Base-by-base conservation (phyloP, 495 filamentous ascomycete genomes). In the Xylaria flabelliformis region DNA sequence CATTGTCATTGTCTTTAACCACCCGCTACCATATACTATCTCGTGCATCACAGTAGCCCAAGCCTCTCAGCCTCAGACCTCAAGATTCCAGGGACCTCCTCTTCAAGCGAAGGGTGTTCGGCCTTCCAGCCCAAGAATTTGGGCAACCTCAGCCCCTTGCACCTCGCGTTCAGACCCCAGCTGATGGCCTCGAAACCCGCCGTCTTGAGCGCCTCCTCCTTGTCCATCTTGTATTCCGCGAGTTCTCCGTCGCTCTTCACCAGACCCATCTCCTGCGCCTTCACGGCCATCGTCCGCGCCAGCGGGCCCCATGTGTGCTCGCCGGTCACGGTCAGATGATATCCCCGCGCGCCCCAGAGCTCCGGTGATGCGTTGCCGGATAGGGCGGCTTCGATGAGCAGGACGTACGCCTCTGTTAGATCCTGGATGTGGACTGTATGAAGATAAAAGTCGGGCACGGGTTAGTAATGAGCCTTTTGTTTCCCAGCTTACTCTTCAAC, bases 281-380 rank as follows among this genome's bases (percentile, higher is more conserved):
- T 83, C 66, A 85, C 76, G 0, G 87, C 89, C 73, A 93, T 82
- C 4, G 79, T 77, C 26, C 85, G 84, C 44, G 89, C 82, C 36
- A 93, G 77, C 67, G 91, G 87, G 21, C 89, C 90, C 91, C 91
- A 94, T 12, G 73, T 73, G 74, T 91, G 89, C 59, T 90, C 82
- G 0, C 90, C 90, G 72, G 90, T 91, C 78, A 92, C 90, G 8
- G 86, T 85, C 51, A 93, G 83, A 73, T 92, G 93, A 78, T 94
- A 92, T 1, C 90, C 91, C 74, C 92, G 85, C 15, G 84, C 79
- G 26, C 88, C 89, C 91, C 91, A 94, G 7, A 89, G 88, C 10
- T 67, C 65, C 10, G 90, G 88, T 21, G 85, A 83, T 8, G 85
- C 85, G 12, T 87, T 89, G 19, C 86, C 87, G 8, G 75, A 77